phyloP scores from a whole-genome alignment of 495 filamentous ascomycete species.

The Penicillium herquei region DNA sequence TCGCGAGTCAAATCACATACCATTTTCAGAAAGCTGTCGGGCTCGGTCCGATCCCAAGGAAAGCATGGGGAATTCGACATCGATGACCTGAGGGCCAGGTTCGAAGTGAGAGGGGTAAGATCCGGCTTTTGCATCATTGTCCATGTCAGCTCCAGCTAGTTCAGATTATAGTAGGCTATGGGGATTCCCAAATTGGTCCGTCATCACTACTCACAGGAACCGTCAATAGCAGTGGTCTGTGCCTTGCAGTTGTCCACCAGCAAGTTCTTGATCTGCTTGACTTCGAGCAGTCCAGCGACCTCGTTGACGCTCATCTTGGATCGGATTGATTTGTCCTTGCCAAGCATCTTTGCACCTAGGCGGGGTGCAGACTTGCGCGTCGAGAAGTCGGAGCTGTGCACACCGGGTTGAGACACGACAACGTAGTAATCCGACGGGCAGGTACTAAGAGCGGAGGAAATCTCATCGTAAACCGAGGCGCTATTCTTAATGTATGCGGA shows the following conservation, averaged over 20 bases:
- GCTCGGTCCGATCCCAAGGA: conserved; percentile 36
- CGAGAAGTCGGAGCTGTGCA: conserved; percentile 64
- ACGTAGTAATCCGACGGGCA: conserved; percentile 80
- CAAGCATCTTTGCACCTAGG: conserved; percentile 54
- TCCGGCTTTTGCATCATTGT: conserved; percentile 34
- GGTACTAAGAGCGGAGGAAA: conserved; percentile 45
- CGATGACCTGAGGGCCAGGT: conserved; percentile 46
- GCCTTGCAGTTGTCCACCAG: conserved; percentile 55
- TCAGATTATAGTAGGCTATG: background rate
- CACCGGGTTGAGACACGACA: conserved; percentile 74
- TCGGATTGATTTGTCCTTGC: conserved; percentile 47
- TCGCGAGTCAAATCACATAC: conserved; percentile 26
- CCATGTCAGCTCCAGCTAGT: conserved; percentile 4
- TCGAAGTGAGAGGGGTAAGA: conserved; percentile 45
- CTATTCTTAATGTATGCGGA: conserved; percentile 45
- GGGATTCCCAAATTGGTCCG: conserved; percentile 2
- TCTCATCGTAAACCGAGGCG: conserved; percentile 32
- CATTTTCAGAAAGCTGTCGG: conserved; percentile 47
- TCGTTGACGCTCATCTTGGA: conserved; percentile 57
- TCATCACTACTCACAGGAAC: conserved; percentile 55
- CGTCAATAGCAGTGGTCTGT: conserved; percentile 53
- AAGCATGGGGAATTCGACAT: conserved; percentile 52
- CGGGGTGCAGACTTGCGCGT: conserved; percentile 56
- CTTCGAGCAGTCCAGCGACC: conserved; percentile 59
- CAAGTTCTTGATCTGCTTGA: conserved; percentile 50